A percentile compares a stretch with the other conserved stretches of the same genome.
phyloP scores from a whole-genome alignment of 176 grass and related monocot species.

The Carex pumila region DNA sequence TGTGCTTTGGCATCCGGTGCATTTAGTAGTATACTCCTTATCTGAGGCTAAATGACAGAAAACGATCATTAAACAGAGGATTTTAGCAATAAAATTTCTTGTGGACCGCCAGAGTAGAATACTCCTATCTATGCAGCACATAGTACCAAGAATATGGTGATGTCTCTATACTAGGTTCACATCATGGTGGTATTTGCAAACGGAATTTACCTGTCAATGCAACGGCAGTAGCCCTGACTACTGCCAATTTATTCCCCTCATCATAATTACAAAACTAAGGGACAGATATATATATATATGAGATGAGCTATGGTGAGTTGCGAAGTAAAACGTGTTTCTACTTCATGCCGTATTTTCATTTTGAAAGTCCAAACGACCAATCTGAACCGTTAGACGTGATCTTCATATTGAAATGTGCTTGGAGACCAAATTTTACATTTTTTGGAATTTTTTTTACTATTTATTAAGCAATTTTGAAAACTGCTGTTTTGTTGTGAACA shows the following conservation, averaged over 20 bases:
- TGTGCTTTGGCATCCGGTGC: conserved; percentile 21
- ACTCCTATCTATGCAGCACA: background rate
- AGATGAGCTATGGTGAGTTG: no score
- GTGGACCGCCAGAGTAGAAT: background rate
- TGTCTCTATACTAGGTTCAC: background rate
- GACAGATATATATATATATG: no score
- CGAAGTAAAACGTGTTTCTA: no score
- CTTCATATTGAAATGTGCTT: no score
- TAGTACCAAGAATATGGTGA: background rate
- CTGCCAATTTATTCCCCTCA: background rate
- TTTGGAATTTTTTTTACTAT: no score
- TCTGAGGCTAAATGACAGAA: conserved; percentile 32
- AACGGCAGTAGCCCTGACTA: background rate
- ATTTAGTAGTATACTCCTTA: conserved; percentile 29
- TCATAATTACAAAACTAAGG: background rate
- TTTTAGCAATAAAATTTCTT: background rate
- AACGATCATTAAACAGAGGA: background rate
- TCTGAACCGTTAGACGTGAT: no score
- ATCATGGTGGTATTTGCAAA: background rate
- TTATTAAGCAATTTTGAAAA: no score
- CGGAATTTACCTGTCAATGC: background rate
- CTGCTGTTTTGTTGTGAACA: no score
- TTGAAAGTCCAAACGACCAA: no score
- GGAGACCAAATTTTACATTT: no score
- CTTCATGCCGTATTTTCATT: no score